Evolutionary conservation across 2,329 filamentous ascomycete species (phyloP).

Genomic region (Fusarium denticulatum): DNA sequence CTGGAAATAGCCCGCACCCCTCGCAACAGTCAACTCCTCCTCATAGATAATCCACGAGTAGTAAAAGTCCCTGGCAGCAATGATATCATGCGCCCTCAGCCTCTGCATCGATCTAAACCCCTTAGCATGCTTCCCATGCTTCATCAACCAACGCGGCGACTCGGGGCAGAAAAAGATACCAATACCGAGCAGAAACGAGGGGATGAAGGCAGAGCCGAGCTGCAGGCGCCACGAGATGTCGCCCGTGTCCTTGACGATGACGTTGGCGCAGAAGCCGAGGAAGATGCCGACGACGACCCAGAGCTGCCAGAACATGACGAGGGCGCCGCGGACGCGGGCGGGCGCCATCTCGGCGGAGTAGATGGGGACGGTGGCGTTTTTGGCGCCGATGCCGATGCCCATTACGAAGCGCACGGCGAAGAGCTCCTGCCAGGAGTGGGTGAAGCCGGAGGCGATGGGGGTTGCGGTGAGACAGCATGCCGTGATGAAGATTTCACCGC

Average conservation of each 20-base stretch:
- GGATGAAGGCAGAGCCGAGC: conserved; percentile 66
- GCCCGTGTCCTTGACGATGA: conserved; percentile 63
- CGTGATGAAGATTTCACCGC: conserved; percentile 72
- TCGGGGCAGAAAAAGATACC: conserved; percentile 73
- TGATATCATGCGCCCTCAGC: conserved; percentile 62
- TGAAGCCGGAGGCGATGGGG: conserved; percentile 60
- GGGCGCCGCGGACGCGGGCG: conserved; percentile 71
- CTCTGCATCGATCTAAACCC: conserved; percentile 64
- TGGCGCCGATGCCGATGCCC: conserved; percentile 74
- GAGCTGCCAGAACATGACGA: conserved; percentile 80
- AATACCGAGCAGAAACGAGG: conserved; percentile 61
- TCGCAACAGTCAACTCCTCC: conserved; percentile 44
- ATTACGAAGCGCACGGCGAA: conserved; percentile 73
- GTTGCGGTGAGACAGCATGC: conserved; percentile 54
- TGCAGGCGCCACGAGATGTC: conserved; percentile 69
- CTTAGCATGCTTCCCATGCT: conserved; percentile 66
- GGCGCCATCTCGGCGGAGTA: conserved; percentile 79
- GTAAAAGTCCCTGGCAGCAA: conserved; percentile 68
- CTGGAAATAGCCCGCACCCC: conserved; percentile 44
- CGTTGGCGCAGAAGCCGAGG: conserved; percentile 62
- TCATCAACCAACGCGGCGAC: conserved; percentile 70
- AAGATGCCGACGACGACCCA: conserved; percentile 51
- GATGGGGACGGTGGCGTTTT: conserved; percentile 72
- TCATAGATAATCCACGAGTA: conserved; percentile 53
- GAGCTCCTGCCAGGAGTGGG: conserved; percentile 72